phyloP scores from a whole-genome alignment of 257 asterid genomes.

The Solanum raphanifolium region DNA sequence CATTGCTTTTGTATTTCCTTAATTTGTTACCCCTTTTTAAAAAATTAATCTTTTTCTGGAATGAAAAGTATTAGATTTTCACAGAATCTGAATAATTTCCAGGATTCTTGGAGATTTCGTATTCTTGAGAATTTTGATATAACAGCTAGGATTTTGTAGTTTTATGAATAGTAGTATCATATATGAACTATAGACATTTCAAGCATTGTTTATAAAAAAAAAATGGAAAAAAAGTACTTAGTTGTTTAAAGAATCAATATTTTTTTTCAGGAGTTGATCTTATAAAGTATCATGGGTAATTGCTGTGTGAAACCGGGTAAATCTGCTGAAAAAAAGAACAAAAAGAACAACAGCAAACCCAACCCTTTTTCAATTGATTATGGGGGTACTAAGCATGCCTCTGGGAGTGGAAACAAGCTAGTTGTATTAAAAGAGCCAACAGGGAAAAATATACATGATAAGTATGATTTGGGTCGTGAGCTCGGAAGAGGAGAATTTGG shows the following conservation, averaged over 20 bases:
- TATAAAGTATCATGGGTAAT: slow-evolving; percentile 38
- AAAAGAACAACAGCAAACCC: slow-evolving; percentile 30
- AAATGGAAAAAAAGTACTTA: background rate
- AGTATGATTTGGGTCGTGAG: slow-evolving; percentile 48
- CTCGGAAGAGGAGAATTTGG: slow-evolving; percentile 68
- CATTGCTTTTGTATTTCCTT: background rate
- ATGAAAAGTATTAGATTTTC: background rate
- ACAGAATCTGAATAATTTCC: background rate
- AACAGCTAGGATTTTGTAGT: background rate
- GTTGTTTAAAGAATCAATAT: background rate
- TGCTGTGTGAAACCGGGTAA: slow-evolving; percentile 42
- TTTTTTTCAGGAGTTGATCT: slow-evolving; percentile 7
- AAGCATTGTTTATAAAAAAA: background rate
- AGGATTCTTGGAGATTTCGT: background rate
- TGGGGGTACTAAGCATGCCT: slow-evolving; percentile 23
- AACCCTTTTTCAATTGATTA: slow-evolving; percentile 46
- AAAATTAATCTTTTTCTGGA: background rate
- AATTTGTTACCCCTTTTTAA: background rate
- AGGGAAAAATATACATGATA: slow-evolving; percentile 31
- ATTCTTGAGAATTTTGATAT: background rate
- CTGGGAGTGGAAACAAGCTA: slow-evolving; percentile 28
- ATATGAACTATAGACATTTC: background rate
- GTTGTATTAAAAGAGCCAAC: slow-evolving; percentile 46
- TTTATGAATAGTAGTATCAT: background rate
- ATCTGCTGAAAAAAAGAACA: slow-evolving; percentile 22